These are phyloP conservation scores for Ophiocordyceps camponoti-saundersi DNA, from an alignment of 2,329 filamentous ascomycete species.

Conservation along the genomic window DNA sequence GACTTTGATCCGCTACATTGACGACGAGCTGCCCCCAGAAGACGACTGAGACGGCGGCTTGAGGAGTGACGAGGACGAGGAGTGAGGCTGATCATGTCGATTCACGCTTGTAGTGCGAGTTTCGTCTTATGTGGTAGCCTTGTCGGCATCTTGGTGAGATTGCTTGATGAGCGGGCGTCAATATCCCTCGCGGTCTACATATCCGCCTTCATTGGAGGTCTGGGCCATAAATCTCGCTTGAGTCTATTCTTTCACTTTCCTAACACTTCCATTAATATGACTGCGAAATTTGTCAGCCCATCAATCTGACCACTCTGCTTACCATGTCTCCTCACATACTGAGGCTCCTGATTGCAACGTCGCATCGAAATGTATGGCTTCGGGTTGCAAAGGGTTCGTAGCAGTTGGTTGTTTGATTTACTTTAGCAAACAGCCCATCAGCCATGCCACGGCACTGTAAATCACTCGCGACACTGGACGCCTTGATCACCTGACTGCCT, in stretches of 20 bases:
- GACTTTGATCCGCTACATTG: slow-evolving; percentile 80
- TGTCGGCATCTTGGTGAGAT: not conserved
- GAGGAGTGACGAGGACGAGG: not conserved
- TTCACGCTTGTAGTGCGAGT: not conserved
- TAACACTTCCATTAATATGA: not conserved
- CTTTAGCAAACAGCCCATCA: not conserved
- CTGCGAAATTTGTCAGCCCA: not conserved
- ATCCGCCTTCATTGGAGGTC: not conserved
- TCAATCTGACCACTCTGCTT: not conserved
- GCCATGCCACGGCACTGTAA: not conserved
- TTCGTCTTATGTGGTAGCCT: not conserved
- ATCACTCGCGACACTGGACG: no score
- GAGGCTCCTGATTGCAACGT: not conserved
- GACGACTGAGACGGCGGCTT: slow-evolving; percentile 49
- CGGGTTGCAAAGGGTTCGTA: not conserved
- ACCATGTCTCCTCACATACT: not conserved
- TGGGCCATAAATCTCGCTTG: not conserved
- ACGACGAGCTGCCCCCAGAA: slow-evolving; percentile 92
- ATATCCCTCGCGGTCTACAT: not conserved
- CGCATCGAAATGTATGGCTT: not conserved
- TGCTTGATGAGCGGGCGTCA: not conserved
- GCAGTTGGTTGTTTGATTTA: not conserved
- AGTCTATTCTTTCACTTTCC: not conserved
- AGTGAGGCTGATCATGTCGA: not conserved
- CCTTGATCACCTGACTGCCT: no score